Evolutionary conservation across 2,329 filamentous ascomycete species (phyloP).

Genomic region (Talaromyces sp.): DNA sequence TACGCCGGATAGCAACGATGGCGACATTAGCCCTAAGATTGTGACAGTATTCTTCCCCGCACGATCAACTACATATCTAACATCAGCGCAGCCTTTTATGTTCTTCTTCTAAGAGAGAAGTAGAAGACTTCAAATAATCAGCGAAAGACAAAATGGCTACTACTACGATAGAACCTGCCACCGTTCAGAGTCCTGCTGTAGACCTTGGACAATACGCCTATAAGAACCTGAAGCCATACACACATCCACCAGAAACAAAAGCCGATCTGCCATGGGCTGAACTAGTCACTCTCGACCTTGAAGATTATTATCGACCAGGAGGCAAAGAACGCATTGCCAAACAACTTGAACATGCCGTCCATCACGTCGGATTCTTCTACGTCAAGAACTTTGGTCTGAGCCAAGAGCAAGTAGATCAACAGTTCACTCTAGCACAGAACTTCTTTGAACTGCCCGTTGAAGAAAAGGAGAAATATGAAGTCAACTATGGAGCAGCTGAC

Average conservation of each 20-base stretch:
- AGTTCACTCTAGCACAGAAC: slow-evolving; percentile 61
- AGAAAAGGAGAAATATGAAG: slow-evolving; percentile 59
- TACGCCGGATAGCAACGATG: neutral
- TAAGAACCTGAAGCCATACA: slow-evolving; percentile 16
- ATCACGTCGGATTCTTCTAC: slow-evolving; percentile 59
- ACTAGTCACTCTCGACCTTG: slow-evolving; percentile 58
- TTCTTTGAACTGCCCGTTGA: slow-evolving; percentile 58
- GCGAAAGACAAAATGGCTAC: slow-evolving; percentile 2
- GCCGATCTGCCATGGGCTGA: slow-evolving; percentile 50
- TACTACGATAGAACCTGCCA: neutral
- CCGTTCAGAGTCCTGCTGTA: neutral
- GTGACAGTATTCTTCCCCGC: slow-evolving; percentile 3
- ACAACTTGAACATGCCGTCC: slow-evolving; percentile 57
- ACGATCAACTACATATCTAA: slow-evolving; percentile 1
- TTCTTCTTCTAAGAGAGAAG: neutral
- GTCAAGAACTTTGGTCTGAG: slow-evolving; percentile 61
- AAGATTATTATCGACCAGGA: slow-evolving; percentile 54
- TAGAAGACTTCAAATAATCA: neutral
- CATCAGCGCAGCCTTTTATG: neutral
- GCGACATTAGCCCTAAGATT: slow-evolving; percentile 16
- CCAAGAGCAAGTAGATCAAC: slow-evolving; percentile 59
- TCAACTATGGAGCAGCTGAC: slow-evolving; percentile 22
- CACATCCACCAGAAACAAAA: slow-evolving; percentile 19
- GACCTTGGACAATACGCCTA: slow-evolving; percentile 17
- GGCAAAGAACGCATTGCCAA: slow-evolving; percentile 56